Percentiles rank a stretch among this genome's conserved stretches.
These are phyloP conservation scores for Camelina neglecta DNA, from an alignment of 345 rosid species.

Conservation along the genomic window DNA sequence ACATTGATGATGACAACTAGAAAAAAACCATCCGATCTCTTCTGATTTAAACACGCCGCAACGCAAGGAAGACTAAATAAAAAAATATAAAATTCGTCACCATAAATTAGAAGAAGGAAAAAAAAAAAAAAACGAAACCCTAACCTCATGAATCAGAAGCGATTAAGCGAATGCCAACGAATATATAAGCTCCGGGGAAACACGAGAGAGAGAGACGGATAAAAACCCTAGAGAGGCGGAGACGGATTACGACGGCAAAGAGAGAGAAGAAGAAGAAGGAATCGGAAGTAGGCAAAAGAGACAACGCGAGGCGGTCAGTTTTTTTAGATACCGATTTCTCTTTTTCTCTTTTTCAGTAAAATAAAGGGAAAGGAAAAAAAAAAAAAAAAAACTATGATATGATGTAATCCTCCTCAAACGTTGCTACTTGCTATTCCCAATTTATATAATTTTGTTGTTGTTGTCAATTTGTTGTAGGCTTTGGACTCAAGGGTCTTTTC, in stretches of 20 bases:
- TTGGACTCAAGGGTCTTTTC: constrained; percentile 23
- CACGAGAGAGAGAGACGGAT: constrained; percentile 16
- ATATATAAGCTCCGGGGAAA: not conserved
- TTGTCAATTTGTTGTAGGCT: constrained; percentile 1
- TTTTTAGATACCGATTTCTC: constrained; percentile 31
- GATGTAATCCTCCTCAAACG: constrained; percentile 18
- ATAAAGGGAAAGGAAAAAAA: not conserved
- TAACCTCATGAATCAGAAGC: constrained; percentile 46
- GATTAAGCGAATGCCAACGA: constrained; percentile 37
- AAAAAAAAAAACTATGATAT: not conserved
- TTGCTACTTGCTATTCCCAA: not conserved
- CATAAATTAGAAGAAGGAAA: not conserved
- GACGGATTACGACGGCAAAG: constrained; percentile 32
- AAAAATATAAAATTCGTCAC: not conserved
- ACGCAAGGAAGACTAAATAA: not conserved
- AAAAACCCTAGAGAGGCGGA: constrained; percentile 41
- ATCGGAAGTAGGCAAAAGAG: constrained; percentile 28
- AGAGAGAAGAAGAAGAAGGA: constrained; percentile 18
- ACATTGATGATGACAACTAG: constrained; percentile 41
- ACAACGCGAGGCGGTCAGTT: constrained; percentile 42
- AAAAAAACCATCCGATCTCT: constrained; percentile 20
- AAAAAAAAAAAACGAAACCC: constrained; percentile 38
- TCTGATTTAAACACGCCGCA: not conserved
- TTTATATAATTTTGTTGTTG: not conserved
- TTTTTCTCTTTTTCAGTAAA: constrained; percentile 13